Evolutionary conservation across 2,329 filamentous ascomycete genomes (phyloP), one percentile per base, ranked within the genome.

Genomic region (Scedosporium aurantiacum): DNA sequence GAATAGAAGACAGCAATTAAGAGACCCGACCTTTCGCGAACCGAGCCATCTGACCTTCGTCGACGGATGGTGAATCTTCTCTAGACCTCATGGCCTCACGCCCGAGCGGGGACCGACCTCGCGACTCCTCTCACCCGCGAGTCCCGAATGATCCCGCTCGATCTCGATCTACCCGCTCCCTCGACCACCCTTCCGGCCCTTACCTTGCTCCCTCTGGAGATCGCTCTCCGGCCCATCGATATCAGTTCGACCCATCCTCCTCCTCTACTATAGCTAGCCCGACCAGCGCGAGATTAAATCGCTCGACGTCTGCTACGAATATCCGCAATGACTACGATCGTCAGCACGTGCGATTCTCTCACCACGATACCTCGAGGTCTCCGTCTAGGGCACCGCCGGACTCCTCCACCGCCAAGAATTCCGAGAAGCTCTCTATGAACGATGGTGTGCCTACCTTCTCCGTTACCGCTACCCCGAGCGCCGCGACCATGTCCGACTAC

Each of bases 311-410:
- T 23, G 50, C 50, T 14, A 54, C 18, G 12, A 54, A 54, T 16
- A 58, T 62, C 57, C 60, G 63, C 50, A 50, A 61, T 56, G 54
- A 57, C 41, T n/a, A 61, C 64, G 61, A 66, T 45, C 54, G 64
- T 61, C 59, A 59, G 14, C 64, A 65, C 60, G 64, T 69, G 54
- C 68, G 68, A 45, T 69, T 69, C 63, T 70, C 69, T 28, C 60
- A 64, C 16, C 65, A 65, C 18, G 65, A 67, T 57, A 27, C 60
- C 27, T 28, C 47, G 47, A 47, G 45, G 27, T n/a, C 58, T 28
- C 8, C 58, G 8, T 32, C 58, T 3, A n/a, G 21, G 8, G 40
- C n/a, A 23, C 21, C n/a, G 12, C 27, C 10, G 21, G 56, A 58
- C 14, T 16, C 21, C 27, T 41, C 37, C n/a, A 41, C 58, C 50